These are phyloP conservation scores for Anisodus tanguticus DNA, from an alignment of 257 asterid species.

Conservation along the genomic window DNA sequence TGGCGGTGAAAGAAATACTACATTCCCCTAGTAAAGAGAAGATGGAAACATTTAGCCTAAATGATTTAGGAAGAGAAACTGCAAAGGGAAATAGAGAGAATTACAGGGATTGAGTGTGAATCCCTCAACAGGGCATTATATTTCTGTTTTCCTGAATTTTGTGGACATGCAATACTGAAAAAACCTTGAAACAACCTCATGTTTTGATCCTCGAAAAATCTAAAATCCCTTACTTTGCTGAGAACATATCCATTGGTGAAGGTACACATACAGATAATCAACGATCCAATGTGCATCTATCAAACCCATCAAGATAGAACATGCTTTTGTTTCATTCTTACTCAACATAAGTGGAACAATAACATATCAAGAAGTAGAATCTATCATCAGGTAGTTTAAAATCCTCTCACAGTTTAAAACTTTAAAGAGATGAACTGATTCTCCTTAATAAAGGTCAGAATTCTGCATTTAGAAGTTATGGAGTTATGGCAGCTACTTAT, in stretches of 20 bases:
- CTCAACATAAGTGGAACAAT: constrained; percentile 1
- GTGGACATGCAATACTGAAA: neutral
- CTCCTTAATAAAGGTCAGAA: neutral
- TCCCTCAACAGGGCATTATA: neutral
- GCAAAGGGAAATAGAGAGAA: neutral
- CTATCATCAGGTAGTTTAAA: constrained; percentile 13
- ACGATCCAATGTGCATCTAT: constrained; percentile 26
- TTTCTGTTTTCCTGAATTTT: neutral
- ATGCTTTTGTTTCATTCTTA: neutral
- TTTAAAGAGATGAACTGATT: constrained; percentile 4
- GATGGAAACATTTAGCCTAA: constrained; percentile 13
- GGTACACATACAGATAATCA: neutral
- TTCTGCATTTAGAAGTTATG: neutral
- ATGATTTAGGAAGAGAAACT: constrained; percentile 12
- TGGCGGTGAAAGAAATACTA: constrained; percentile 90
- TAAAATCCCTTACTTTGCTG: neutral
- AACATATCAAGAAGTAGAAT: constrained; percentile 18
- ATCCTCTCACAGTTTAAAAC: neutral
- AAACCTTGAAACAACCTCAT: neutral
- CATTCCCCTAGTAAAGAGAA: constrained; percentile 66
- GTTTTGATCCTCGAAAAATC: neutral
- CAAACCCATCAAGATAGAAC: neutral
- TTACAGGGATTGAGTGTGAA: neutral
- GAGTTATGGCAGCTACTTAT: neutral
- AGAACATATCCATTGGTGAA: neutral